Percentiles rank a stretch among this genome's conserved stretches.
These are phyloP conservation scores for Loxodes magnus DNA, from an alignment of 73 alveolate species.

Conservation along the genomic window DNA sequence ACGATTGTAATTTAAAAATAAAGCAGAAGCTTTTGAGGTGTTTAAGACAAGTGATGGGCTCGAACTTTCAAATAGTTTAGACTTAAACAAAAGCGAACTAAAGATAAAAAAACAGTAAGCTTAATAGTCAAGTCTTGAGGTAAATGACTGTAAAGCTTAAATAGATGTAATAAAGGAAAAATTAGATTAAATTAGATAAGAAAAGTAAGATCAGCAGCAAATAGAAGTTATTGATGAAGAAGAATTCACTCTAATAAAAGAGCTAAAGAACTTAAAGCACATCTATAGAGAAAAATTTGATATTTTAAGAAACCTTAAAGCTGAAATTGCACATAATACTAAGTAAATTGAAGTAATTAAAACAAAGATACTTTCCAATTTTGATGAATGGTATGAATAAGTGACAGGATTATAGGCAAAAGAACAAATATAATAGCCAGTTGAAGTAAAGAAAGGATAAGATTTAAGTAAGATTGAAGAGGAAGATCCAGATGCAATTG, in stretches of 20 bases:
- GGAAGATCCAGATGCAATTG: slow-evolving; percentile 90
- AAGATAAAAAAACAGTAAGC: slow-evolving; percentile 22
- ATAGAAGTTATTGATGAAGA: slow-evolving; percentile 91
- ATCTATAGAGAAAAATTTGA: slow-evolving; percentile 71
- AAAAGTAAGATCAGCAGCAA: slow-evolving; percentile 61
- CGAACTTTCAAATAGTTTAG: slow-evolving; percentile 56
- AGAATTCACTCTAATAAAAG: slow-evolving; percentile 72
- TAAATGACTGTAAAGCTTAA: slow-evolving; percentile 31
- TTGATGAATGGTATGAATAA: slow-evolving; percentile 62
- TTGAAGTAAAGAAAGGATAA: slow-evolving; percentile 13
- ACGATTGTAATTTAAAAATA: too few species aligned
- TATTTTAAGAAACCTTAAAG: slow-evolving; percentile 60
- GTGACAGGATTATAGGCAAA: slow-evolving; percentile 43
- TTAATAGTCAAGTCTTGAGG: too few species aligned
- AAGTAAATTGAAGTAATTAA: slow-evolving; percentile 53
- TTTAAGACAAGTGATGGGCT: too few species aligned
- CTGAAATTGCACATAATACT: slow-evolving; percentile 52
- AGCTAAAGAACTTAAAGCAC: slow-evolving; percentile 78
- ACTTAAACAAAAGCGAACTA: slow-evolving; percentile 66
- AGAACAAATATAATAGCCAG: slow-evolving; percentile 18
- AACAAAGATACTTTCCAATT: slow-evolving; percentile 36
- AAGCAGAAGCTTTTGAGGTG: too few species aligned
- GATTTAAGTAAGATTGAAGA: slow-evolving; percentile 49
- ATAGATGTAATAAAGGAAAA: slow-evolving; percentile 35
- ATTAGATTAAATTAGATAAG: slow-evolving; percentile 61